Base-by-base conservation (phyloP, 352 stramenopile genomes). In the Phytopythium kandeliae region DNA sequence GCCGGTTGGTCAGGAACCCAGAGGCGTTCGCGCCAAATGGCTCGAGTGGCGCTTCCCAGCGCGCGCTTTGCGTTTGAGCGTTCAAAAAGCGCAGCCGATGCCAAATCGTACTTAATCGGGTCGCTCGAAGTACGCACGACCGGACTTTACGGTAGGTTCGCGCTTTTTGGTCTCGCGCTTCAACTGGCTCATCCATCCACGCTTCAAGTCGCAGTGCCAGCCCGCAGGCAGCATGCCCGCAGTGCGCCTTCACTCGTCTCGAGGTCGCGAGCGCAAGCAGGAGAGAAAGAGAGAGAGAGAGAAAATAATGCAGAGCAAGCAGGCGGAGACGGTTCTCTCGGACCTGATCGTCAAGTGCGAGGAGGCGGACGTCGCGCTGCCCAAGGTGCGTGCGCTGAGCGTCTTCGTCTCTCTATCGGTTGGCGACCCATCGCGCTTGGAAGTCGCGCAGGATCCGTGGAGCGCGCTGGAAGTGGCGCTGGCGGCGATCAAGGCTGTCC, bases 301-400 rank as follows among this genome's bases (percentile, higher is more conserved):
- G 3, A 12, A 2, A 6, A 30, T 11, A 25, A 86, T 91, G 80
- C 79, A 86, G 45, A 40, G 65, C 40, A 80, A 77, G 60, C 67
- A 78, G 43, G 60, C 55, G 38, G 65, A 85, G 42, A 49, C 60
- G 19, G 52, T 73, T 38, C 63, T 91, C 12, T 83, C 73, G 30
- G 80, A 89, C 30, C 57, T 89, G 19, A 37, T 91, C 26, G 67
- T 83, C 56, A 74, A 82, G 58, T 89, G 77, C 53, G 73, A 89
- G 49, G 56, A 83, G 40, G 46, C 74, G 25, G 51, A 58, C 37
- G 40, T 88, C 19, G 54, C 57, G 38, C 50, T 87, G 31, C 73
- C 79, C 1, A 42, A 59, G 58, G 73, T 85, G 11, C 33, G 40
- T 15, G 43, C 26, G 4, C 31, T 10, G 28, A 10, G 5, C 28